Percentiles rank a stretch among this genome's conserved stretches.
These are phyloP conservation scores for Kodamaea anthophila DNA, from an alignment of 1,139 yeast species.

Conservation along the genomic window DNA sequence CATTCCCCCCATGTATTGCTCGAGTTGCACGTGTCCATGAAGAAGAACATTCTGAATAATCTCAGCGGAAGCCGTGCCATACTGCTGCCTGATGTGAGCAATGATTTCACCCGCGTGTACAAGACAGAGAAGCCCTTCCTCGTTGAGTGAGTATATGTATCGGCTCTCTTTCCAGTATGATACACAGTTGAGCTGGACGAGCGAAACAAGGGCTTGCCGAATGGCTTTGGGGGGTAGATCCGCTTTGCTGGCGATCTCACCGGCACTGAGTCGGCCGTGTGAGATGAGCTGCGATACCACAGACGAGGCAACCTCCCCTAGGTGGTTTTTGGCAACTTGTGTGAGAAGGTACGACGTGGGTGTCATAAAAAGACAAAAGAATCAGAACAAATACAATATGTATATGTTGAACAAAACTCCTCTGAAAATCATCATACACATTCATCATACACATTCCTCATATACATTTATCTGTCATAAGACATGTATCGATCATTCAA, in stretches of 20 bases:
- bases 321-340: slow-evolving; percentile 44
- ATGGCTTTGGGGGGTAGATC: slow-evolving; percentile 38
- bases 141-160: slow-evolving; percentile 55
- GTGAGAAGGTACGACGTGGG: slow-evolving; percentile 56
- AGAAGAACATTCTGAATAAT: slow-evolving; percentile 64
- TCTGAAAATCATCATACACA: too few species aligned
- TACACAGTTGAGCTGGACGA: slow-evolving; percentile 62
- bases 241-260: slow-evolving; percentile 40
- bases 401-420: too few species aligned
- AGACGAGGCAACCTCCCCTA: slow-evolving; percentile 61
- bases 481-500: too few species aligned
- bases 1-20: slow-evolving; percentile 48
- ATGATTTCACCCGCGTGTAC: slow-evolving; percentile 77
- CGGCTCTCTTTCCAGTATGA: slow-evolving; percentile 42
- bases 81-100: slow-evolving; percentile 36
- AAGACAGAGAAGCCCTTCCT: slow-evolving; percentile 56
- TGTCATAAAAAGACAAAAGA: too few species aligned
- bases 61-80: slow-evolving; percentile 52
- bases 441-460: too few species aligned
- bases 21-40: slow-evolving; percentile 58
- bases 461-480: too few species aligned
- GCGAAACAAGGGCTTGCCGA: slow-evolving; percentile 54
- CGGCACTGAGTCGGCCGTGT: slow-evolving; percentile 51
- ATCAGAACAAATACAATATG: too few species aligned
- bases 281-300: slow-evolving; percentile 51